Percentiles rank a stretch among this genome's conserved stretches.
Evolutionary conservation across 2,329 filamentous ascomycete genomes (phyloP).

Genomic region (Tolypocladium ophioglossoides): DNA sequence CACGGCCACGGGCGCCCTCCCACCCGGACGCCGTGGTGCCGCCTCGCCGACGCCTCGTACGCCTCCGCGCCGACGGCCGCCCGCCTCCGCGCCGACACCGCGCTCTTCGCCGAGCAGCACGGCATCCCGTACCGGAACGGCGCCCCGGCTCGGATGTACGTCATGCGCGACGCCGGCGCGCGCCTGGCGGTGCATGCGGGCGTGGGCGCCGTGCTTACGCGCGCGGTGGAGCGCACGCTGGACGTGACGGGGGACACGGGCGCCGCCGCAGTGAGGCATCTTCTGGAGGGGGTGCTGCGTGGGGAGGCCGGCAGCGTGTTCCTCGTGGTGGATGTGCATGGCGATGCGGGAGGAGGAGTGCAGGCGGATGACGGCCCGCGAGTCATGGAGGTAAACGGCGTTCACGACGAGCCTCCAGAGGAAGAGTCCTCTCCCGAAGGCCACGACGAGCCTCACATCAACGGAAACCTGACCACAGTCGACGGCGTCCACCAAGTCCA

Average conservation of each 20-base stretch:
- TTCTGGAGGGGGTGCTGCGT: constrained; percentile 18
- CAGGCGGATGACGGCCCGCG: neutral
- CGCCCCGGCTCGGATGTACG: neutral
- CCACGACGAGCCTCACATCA: neutral
- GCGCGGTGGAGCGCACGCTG: neutral
- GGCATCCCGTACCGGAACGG: neutral
- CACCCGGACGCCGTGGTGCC: neutral
- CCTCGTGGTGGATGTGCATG: constrained; percentile 13
- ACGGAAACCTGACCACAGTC: neutral
- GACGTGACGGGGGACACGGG: neutral
- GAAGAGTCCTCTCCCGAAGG: neutral
- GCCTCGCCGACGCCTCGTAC: neutral
- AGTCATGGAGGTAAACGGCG: neutral
- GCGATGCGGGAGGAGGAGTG: neutral
- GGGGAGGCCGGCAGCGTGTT: constrained; percentile 12
- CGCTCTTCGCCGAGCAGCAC: neutral
- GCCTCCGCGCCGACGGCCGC: neutral
- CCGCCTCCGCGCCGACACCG: neutral
- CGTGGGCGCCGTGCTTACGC: neutral
- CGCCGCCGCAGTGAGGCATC: constrained; percentile 12
- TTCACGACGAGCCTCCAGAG: neutral
- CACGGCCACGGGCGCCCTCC: neutral
- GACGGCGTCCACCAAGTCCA: neutral
- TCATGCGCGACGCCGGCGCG: neutral
- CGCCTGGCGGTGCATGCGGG: neutral